Evolutionary conservation across 192 early-diverging fungal genomes (phyloP).

Genomic region (Linnemannia schmuckeri): DNA sequence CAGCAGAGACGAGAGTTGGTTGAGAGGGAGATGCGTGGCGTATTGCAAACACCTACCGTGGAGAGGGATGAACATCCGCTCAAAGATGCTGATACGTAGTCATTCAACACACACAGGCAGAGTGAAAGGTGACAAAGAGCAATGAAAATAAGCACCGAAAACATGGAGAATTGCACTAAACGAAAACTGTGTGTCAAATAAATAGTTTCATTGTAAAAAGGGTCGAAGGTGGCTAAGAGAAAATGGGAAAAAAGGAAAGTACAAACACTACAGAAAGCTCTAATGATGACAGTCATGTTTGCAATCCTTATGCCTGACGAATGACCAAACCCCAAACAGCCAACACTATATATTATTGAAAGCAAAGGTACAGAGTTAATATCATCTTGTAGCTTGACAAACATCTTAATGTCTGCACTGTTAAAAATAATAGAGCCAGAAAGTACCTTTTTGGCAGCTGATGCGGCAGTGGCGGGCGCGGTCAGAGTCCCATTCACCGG

Average conservation of each 20-base stretch:
- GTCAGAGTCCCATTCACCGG: constrained; percentile 64
- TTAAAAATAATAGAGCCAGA: background rate
- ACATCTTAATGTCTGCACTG: too few relatives aligned
- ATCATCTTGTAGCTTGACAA: background rate
- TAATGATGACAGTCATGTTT: background rate
- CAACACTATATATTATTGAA: constrained; percentile 14
- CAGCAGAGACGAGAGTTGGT: constrained; percentile 57
- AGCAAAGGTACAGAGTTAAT: background rate
- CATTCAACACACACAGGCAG: background rate
- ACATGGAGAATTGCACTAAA: background rate
- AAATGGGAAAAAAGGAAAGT: background rate
- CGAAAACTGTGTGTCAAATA: background rate
- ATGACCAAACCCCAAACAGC: constrained; percentile 48
- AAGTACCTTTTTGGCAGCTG: constrained; percentile 36
- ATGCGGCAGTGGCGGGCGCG: constrained; percentile 54
- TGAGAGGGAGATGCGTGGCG: constrained; percentile 28
- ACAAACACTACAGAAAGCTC: background rate
- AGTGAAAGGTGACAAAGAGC: background rate
- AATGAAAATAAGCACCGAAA: background rate
- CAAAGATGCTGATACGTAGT: background rate
- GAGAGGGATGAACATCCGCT: background rate
- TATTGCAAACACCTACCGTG: background rate
- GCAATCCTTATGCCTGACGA: constrained; percentile 34
- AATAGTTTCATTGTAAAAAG: background rate
- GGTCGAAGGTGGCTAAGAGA: background rate